Base-by-base conservation (phyloP, 371 early-diverging fungal genomes). In the Haplosporangium sp. region DNA sequence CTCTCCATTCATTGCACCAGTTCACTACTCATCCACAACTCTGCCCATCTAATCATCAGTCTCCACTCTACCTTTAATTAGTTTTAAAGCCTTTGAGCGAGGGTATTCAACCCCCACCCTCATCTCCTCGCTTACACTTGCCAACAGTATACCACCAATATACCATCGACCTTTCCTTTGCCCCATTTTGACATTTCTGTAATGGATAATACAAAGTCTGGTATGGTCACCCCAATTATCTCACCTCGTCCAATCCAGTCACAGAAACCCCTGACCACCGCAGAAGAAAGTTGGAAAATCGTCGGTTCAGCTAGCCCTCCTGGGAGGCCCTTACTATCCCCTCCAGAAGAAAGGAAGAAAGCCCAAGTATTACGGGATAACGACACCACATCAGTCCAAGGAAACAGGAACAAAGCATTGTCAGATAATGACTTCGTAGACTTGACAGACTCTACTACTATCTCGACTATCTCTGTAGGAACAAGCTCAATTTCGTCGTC, bases 181-280 rank as follows among this genome's bases (percentile, higher is more conserved):
- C 27, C 27, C 27, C 27, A 27, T 27, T 27, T 27, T 47, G 6
- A 27, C 61, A 8, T 34, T 44, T 57, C 48, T 37, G 57, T 27
- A 47, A 52, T 73, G 78, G 73, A 77, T 39, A 69, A 65, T 57
- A 69, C 62, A 44, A 66, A 62, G 59, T 77, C 78, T 50, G 78
- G 78, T 47, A 66, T 73, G 66, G 78, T 66, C 58, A 69, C 77
- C 19, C 77, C 78, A 44, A 65, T 77, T 19, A 74, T 73, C 63
- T 77, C 78, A 34, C 78, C 78, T 38, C 78, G 78, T 13, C 70
- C 78, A 42, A 73, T 77, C 58, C 73, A 73, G 63, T 69, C 72
- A 61, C 69, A 61, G 20, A 64, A 68, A 56, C 48, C 69, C 17
- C 48, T 63, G 44, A 19, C 67, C 1, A 67, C 67, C 0, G 71